These are phyloP conservation scores for Nymphaea colorata DNA, from an alignment of 164 flowering plant genomes.

Conservation along the genomic window DNA sequence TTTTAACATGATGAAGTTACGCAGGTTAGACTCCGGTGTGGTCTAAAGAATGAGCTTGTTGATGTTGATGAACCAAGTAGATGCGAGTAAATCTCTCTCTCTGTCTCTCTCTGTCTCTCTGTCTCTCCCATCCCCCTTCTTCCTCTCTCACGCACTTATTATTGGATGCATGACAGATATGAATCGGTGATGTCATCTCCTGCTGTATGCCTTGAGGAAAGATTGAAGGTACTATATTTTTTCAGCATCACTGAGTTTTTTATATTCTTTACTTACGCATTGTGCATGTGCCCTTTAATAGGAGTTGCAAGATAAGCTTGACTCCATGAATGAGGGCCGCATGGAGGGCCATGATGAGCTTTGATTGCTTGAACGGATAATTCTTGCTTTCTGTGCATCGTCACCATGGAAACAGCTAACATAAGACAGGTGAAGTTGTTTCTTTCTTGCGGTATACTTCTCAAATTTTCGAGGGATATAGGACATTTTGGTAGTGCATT, in stretches of 20 bases:
- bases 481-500: too few species aligned
- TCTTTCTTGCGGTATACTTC: too few species aligned
- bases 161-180: slow-evolving; percentile 50
- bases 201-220: slow-evolving; percentile 61
- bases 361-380: slow-evolving; percentile 8
- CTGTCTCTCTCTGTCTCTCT: slow-evolving; percentile 6
- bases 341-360: slow-evolving; percentile 75
- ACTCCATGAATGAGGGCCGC: slow-evolving; percentile 44
- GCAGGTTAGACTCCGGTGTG: slow-evolving; percentile 93
- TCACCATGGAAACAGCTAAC: too few species aligned
- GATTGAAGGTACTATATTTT: slow-evolving; percentile 48
- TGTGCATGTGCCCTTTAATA: slow-evolving; percentile 15
- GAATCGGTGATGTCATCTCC: slow-evolving; percentile 77
- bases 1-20: neutral
- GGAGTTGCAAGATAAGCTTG: slow-evolving; percentile 75
- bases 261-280: neutral
- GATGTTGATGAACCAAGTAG: slow-evolving; percentile 98
- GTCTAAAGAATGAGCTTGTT: slow-evolving; percentile 67
- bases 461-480: too few species aligned
- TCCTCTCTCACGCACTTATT: neutral
- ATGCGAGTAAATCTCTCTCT: slow-evolving; percentile 68
- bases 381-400: too few species aligned
- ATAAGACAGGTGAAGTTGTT: too few species aligned
- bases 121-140: neutral
- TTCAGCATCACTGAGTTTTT: neutral